Evolutionary conservation across 2,329 filamentous ascomycete genomes (phyloP).

Genomic region (Pezizomycotina sp.): DNA sequence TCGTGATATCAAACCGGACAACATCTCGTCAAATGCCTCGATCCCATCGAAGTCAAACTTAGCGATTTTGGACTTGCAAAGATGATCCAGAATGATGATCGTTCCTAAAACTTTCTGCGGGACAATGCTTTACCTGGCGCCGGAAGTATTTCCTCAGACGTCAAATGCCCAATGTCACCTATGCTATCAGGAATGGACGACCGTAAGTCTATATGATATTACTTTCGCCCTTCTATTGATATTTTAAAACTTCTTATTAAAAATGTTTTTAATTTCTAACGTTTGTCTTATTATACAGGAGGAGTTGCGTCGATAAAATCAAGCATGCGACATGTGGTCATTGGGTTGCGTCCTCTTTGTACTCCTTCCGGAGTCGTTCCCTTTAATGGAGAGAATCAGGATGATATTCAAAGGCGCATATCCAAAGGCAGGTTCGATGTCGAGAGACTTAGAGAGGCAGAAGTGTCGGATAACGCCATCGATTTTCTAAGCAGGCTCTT

Average conservation of each 20-base stretch:
- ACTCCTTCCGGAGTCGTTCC: slow-evolving; percentile 60
- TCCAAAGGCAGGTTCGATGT: slow-evolving; percentile 19
- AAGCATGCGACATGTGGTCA: slow-evolving; percentile 93
- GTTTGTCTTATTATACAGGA: too few species aligned
- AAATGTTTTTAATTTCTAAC: too few species aligned
- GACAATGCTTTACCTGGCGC: slow-evolving; percentile 86
- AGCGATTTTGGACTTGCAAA: slow-evolving; percentile 96
- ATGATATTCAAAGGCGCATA: slow-evolving; percentile 23
- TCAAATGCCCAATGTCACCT: too few species aligned
- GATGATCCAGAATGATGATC: slow-evolving; percentile 75
- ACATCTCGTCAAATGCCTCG: slow-evolving; percentile 66
- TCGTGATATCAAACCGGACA: slow-evolving; percentile 97
- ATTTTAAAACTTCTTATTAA: not conserved
- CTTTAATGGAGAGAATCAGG: slow-evolving; percentile 31
- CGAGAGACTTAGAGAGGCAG: slow-evolving; percentile 10
- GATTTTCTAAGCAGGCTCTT: slow-evolving; percentile 23
- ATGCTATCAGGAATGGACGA: too few species aligned
- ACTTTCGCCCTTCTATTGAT: too few species aligned
- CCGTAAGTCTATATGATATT: slow-evolving; percentile 28
- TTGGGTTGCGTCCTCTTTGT: slow-evolving; percentile 84
- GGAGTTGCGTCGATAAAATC: slow-evolving; percentile 69
- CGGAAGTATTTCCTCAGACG: slow-evolving; percentile 73
- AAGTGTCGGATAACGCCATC: slow-evolving; percentile 18
- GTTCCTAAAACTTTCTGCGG: slow-evolving; percentile 93
- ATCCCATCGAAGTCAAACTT: slow-evolving; percentile 70